Percentiles rank a stretch among this genome's conserved stretches.
Evolutionary conservation across 768 basidiomycete genomes (phyloP).

Genomic region (Heimioporus sp.): DNA sequence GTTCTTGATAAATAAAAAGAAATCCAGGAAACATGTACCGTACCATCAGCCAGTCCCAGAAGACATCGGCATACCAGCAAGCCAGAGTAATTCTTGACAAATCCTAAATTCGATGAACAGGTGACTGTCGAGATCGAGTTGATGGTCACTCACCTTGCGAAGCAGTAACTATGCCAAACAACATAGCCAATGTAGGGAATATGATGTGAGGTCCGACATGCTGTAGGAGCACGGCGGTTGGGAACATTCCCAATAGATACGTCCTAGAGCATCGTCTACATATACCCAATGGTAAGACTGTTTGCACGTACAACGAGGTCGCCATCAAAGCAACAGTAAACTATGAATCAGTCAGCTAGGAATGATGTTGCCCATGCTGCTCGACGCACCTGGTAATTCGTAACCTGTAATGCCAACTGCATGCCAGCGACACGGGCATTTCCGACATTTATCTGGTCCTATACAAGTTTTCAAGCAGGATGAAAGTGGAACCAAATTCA

Average conservation of each 20-base stretch:
- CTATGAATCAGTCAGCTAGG: conserved; percentile 12
- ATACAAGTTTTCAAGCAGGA: conserved; percentile 9
- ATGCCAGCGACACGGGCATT: conserved; percentile 64
- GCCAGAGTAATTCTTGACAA: conserved; percentile 50
- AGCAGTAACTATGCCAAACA: conserved; percentile 63
- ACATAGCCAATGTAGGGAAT: conserved; percentile 54
- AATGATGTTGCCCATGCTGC: not conserved
- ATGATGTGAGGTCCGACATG: conserved; percentile 50
- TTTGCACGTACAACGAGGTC: not conserved
- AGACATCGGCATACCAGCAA: conserved; percentile 49
- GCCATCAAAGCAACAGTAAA: conserved; percentile 46
- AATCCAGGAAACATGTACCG: conserved; percentile 40
- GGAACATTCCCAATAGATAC: conserved; percentile 56
- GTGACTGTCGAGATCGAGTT: not conserved
- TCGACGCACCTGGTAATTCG: conserved; percentile 25
- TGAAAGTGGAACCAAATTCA: not conserved
- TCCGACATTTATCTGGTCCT: conserved; percentile 47
- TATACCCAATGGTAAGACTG: not conserved
- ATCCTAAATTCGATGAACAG: conserved; percentile 28
- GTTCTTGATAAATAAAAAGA: conserved; percentile 3
- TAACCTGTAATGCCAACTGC: conserved; percentile 43
- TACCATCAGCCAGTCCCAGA: conserved; percentile 51
- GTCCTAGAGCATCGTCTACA: conserved; percentile 53
- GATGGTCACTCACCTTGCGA: conserved; percentile 46
- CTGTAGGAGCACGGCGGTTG: conserved; percentile 54